Evolutionary conservation across 768 basidiomycete genomes (phyloP), one percentile per base, ranked within the genome.

Genomic region (Termitomyces titanicus): DNA sequence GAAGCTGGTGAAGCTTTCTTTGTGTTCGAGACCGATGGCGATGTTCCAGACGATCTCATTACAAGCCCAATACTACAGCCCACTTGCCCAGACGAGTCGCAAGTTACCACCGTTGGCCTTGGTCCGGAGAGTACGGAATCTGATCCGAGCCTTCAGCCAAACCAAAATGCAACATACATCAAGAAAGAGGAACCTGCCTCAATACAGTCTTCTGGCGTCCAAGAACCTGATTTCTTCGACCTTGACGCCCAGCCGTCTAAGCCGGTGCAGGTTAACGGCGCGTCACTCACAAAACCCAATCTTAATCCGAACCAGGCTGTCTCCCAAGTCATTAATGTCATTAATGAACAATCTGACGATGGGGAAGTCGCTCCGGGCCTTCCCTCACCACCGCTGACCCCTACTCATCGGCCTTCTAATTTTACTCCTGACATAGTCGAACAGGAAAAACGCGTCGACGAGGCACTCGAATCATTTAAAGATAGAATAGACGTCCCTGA

Each of bases 1-100:
- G 97, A 98, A 55, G 94, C 97, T 1, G 97, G 97, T 5, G 97
- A 99, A 72, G 97, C 95, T 0, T 99, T 98, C 79, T 98, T 98
- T 65, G 89, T 99, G 38, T 93, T 98, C 61, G 96, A 99, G 71
- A 98, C 96, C 0, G 92, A 95, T 38, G 92, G 88, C 37, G 94
- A 98, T 55, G 86, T 98, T 29, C 96, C 97, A 3, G 88, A 83
- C 45, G 91, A 94, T 67, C 83, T 99, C 58, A 89, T 94, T 59
- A 99, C 97, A 0, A 93, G 90, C 72, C 97, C 97, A 24, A 74
- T 99, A 22, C 82, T 96, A 13, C 77, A 85, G 57, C 83, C 89
- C 9, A 86, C 85, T 3, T 73, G 74, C 25, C 76, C 75, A 4
- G 76, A 77, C 37, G 67, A 71, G 57, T 51, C 69, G 58, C 58